Evolutionary conservation across 1,284 basidiomycete genomes (phyloP).

Genomic region (Farysia itapuensis): DNA sequence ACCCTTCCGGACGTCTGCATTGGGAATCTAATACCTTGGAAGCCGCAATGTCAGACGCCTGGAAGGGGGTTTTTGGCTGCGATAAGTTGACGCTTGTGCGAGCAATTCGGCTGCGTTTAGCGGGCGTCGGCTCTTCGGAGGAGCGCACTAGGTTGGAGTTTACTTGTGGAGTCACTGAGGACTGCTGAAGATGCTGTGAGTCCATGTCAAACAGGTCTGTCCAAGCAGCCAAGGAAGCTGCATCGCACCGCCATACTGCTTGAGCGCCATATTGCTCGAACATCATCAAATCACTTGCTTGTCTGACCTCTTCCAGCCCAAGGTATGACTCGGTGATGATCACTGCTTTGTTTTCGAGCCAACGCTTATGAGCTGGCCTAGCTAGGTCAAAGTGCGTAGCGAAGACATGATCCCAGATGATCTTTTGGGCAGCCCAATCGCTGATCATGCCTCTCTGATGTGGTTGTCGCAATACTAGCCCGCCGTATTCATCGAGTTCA

Average conservation of each 20-base stretch:
- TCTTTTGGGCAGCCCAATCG: slow-evolving; percentile 56
- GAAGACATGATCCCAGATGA: slow-evolving; percentile 50
- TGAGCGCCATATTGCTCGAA: slow-evolving; percentile 95
- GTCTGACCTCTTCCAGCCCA: slow-evolving; percentile 85
- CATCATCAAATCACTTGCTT: slow-evolving; percentile 86
- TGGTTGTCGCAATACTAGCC: slow-evolving; percentile 45
- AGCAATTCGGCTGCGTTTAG: not conserved
- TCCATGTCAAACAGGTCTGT: slow-evolving; percentile 2
- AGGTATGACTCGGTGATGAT: slow-evolving; percentile 90
- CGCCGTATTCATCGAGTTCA: slow-evolving; percentile 42
- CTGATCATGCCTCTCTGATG: slow-evolving; percentile 50
- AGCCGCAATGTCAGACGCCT: no score
- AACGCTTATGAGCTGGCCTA: not conserved
- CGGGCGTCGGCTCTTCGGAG: not conserved
- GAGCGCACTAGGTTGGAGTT: not conserved
- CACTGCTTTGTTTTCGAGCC: slow-evolving; percentile 24
- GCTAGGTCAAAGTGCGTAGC: slow-evolving; percentile 2
- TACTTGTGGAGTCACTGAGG: not conserved
- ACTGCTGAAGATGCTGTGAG: not conserved
- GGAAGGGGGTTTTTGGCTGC: not conserved
- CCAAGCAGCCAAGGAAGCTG: slow-evolving; percentile 7
- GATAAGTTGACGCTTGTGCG: not conserved
- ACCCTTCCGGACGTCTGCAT: slow-evolving; percentile 69
- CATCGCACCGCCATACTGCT: slow-evolving; percentile 69
- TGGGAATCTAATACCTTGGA: not conserved